phyloP scores from a whole-genome alignment of 2,329 filamentous ascomycete genomes.

The Calonectria pauciramosa region DNA sequence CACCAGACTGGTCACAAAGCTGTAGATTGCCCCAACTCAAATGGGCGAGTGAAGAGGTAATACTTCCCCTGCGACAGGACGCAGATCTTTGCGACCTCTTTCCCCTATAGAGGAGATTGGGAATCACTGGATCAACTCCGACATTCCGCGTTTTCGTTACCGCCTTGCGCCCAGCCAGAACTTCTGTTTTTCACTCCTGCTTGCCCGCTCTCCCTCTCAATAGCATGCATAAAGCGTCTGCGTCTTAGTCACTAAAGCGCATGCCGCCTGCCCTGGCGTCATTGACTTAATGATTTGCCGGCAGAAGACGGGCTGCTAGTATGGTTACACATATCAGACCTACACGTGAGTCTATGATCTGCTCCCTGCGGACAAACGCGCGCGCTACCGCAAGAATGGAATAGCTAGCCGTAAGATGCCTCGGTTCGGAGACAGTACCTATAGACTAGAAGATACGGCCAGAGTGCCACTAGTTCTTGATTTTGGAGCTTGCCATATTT shows the following conservation, averaged over 20 bases:
- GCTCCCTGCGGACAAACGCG: background rate
- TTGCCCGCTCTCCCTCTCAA: background rate
- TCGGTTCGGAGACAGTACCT: background rate
- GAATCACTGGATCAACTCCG: background rate
- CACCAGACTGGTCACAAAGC: slow-evolving; percentile 72
- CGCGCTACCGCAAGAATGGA: background rate
- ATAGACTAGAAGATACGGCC: background rate
- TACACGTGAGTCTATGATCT: background rate
- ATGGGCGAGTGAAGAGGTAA: slow-evolving; percentile 33
- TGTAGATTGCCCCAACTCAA: slow-evolving; percentile 64
- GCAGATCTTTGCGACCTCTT: background rate
- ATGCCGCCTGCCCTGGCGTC: background rate
- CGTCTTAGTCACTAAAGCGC: slow-evolving; percentile 8
- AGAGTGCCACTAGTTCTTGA: background rate
- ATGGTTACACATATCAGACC: background rate
- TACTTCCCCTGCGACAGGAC: slow-evolving; percentile 2
- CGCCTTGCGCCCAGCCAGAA: background rate
- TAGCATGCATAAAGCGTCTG: background rate
- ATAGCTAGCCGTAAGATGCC: background rate
- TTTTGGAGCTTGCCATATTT: slow-evolving; percentile 7
- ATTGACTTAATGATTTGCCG: background rate
- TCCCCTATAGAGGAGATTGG: background rate
- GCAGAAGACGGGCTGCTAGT: background rate
- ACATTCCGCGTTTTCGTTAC: background rate
- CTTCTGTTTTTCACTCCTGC: background rate